phyloP scores from a whole-genome alignment of 352 stramenopile genomes.

The Thalassiosira livingstoniorum region DNA sequence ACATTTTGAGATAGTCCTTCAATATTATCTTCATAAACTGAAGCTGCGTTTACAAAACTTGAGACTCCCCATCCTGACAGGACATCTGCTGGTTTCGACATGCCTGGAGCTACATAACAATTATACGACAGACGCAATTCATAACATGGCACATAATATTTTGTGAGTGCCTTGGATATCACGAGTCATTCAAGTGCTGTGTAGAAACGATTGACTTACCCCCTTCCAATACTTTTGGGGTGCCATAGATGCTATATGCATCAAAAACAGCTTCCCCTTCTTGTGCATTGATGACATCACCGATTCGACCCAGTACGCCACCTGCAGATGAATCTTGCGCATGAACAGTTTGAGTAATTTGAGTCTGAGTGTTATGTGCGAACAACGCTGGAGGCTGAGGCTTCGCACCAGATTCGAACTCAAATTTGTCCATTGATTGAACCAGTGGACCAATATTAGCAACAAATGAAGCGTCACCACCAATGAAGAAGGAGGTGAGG shows the following conservation, averaged over 20 bases:
- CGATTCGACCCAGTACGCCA: slow-evolving; percentile 70
- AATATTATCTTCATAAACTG: slow-evolving; percentile 48
- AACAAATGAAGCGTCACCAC: slow-evolving; percentile 60
- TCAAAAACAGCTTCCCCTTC: slow-evolving; percentile 49
- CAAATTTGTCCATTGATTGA: slow-evolving; percentile 42
- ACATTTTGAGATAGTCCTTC: slow-evolving; percentile 44
- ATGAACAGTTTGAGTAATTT: slow-evolving; percentile 61
- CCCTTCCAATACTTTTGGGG: slow-evolving; percentile 65
- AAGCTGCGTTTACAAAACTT: slow-evolving; percentile 35
- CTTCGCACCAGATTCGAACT: slow-evolving; percentile 44
- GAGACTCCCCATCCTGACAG: slow-evolving; percentile 50
- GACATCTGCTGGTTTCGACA: slow-evolving; percentile 53
- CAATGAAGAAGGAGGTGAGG: slow-evolving; percentile 62
- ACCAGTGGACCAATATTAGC: slow-evolving; percentile 71
- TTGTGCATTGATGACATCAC: slow-evolving; percentile 58
- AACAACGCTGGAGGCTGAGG: slow-evolving; percentile 57
- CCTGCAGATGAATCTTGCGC: slow-evolving; percentile 48
- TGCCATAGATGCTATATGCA: slow-evolving; percentile 65
- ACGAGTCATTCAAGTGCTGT: too few species aligned
- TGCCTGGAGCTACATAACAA: slow-evolving; percentile 48
- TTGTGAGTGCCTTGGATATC: too few species aligned
- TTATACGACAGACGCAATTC: too few species aligned
- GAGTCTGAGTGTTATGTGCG: slow-evolving; percentile 72
- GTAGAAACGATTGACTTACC: too few species aligned
- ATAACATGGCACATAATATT: too few species aligned